Evolutionary conservation across 2,329 filamentous ascomycete genomes (phyloP).

Genomic region (Phialophora chinensis): DNA sequence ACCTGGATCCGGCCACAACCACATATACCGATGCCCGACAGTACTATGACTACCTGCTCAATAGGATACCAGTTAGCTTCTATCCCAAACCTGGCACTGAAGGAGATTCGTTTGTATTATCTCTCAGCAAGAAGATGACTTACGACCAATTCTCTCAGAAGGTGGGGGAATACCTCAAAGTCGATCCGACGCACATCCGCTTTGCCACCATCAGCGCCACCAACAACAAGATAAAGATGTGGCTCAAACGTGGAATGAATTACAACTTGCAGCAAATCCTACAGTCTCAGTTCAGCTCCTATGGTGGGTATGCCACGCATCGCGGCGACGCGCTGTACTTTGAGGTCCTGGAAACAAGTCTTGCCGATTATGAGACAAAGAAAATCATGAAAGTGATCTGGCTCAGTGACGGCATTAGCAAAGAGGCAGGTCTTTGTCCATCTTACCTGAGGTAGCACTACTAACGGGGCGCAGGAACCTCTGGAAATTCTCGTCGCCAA

Average conservation of each 20-base stretch:
- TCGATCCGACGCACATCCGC: conserved; percentile 84
- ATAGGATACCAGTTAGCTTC: conserved; percentile 81
- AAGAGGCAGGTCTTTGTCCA: conserved; percentile 67
- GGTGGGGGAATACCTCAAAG: conserved; percentile 76
- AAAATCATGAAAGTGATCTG: conserved; percentile 83
- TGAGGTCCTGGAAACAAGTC: conserved; percentile 90
- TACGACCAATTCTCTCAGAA: conserved; percentile 88
- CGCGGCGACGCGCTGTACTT: conserved; percentile 82
- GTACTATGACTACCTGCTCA: conserved; percentile 92
- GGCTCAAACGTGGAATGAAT: conserved; percentile 74
- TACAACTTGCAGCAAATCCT: conserved; percentile 81
- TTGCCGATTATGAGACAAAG: conserved; percentile 91
- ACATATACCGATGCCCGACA: conserved; percentile 72
- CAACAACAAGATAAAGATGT: conserved; percentile 75
- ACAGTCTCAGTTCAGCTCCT: conserved; percentile 72
- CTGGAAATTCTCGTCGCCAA: conserved; percentile 87
- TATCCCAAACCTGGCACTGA: conserved; percentile 62
- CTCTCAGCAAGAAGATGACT: conserved; percentile 82
- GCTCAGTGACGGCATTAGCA: conserved; percentile 87
- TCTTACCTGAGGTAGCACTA: not conserved
- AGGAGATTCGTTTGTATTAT: conserved; percentile 74
- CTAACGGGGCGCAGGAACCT: conserved; percentile 62
- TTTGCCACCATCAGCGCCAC: conserved; percentile 84
- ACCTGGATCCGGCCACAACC: conserved; percentile 49
- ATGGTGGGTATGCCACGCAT: conserved; percentile 70